phyloP scores from a whole-genome alignment of 257 asterid genomes.

The Thymus quinquecostatus region DNA sequence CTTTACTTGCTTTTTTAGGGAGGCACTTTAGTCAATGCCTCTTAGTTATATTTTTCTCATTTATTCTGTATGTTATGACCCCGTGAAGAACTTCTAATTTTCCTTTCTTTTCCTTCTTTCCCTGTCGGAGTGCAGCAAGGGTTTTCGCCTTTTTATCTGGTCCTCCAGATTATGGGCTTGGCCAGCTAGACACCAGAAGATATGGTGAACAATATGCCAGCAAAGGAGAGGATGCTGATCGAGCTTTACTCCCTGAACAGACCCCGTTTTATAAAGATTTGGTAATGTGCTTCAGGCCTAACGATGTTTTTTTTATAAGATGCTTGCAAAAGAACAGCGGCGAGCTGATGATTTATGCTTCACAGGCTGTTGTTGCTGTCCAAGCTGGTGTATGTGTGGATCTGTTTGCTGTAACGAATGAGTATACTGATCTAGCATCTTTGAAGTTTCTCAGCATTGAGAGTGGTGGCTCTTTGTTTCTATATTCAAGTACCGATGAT shows the following conservation, averaged over 20 bases:
- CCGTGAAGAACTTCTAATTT: slow-evolving; percentile 34
- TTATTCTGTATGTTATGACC: slow-evolving; percentile 29
- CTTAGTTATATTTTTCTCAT: slow-evolving; percentile 2
- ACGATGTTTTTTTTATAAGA: slow-evolving; percentile 24
- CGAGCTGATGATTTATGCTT: slow-evolving; percentile 39
- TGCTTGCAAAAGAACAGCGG: slow-evolving; percentile 33
- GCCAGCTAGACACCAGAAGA: slow-evolving; percentile 93
- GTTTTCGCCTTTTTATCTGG: slow-evolving; percentile 95
- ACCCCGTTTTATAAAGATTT: slow-evolving; percentile 93
- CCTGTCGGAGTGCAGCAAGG: slow-evolving; percentile 74
- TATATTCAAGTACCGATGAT: slow-evolving; percentile 90
- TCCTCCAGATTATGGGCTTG: slow-evolving; percentile 96
- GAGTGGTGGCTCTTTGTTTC: slow-evolving; percentile 97
- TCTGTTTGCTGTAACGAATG: slow-evolving; percentile 96
- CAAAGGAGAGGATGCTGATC: slow-evolving; percentile 99
- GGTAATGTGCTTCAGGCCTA: slow-evolving; percentile 53
- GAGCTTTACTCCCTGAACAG: slow-evolving; percentile 97
- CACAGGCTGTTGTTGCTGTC: slow-evolving; percentile 98
- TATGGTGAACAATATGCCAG: slow-evolving; percentile 99
- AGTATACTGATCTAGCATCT: slow-evolving; percentile 98
- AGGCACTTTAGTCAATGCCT: slow-evolving; percentile 5
- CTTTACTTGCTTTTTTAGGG: slow-evolving; percentile 17
- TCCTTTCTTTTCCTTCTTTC: slow-evolving; percentile 13
- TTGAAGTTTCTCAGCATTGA: slow-evolving; percentile 96
- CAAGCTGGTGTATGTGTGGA: slow-evolving; percentile 98